Conservation (phyloP, 352 stramenopile genomes). For the Globisporangium nunn region DNA sequence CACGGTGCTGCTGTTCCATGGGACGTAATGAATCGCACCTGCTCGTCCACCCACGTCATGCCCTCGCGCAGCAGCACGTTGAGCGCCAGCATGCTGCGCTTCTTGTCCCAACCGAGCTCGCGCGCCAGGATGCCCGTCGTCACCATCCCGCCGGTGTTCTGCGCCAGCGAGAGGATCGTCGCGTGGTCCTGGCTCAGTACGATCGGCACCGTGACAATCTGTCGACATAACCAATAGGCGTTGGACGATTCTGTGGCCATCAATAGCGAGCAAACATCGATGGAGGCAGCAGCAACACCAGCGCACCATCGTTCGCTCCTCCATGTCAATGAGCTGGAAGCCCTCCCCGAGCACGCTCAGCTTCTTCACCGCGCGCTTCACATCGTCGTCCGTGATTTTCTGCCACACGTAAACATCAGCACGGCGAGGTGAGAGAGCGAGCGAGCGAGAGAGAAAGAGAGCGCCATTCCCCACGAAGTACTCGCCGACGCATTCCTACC, state of each 20-base stretch:
- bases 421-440: not conserved
- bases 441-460: not conserved
- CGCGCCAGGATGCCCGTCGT: constrained; percentile 78
- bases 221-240: not conserved
- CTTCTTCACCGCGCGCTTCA: constrained; percentile 93
- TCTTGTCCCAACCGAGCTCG: constrained; percentile 86
- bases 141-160: constrained; percentile 86
- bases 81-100: constrained; percentile 89
- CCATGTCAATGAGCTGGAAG: constrained; percentile 92
- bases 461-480: not conserved
- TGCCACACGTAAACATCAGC: constrained; percentile 11
- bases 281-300: not conserved
- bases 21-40: constrained; percentile 28
- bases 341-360: constrained; percentile 91
- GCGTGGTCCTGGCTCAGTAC: constrained; percentile 94
- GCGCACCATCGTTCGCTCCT: constrained; percentile 84
- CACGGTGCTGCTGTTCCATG: not conserved
- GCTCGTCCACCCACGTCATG: constrained; percentile 96
- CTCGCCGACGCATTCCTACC: constrained; percentile 16
- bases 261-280: too few species aligned
- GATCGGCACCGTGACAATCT: constrained; percentile 93
- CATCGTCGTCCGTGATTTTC: constrained; percentile 88
- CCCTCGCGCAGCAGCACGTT: constrained; percentile 90
- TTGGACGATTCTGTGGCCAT: not conserved
- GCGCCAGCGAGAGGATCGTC: constrained; percentile 86